Percentiles rank a stretch among this genome's conserved stretches.
phyloP scores from a whole-genome alignment of 257 asterid species.

The Solanum pimpinellifolium region DNA sequence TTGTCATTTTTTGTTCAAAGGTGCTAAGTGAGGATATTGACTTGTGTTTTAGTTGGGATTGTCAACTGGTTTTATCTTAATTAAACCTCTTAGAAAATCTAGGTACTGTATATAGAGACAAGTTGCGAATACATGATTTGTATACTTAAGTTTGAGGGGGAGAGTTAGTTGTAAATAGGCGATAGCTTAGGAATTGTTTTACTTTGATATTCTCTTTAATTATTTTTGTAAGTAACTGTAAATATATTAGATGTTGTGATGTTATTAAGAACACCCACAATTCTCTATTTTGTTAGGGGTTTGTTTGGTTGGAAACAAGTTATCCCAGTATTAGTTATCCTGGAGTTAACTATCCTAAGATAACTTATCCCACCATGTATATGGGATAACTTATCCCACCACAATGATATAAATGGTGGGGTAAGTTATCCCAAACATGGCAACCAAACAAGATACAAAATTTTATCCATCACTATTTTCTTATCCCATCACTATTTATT shows the following conservation, averaged over 20 bases:
- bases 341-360: no score
- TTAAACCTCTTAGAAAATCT: background rate
- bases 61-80: background rate
- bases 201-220: background rate
- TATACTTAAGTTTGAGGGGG: background rate
- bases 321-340: no score
- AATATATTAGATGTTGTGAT: background rate
- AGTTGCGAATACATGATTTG: background rate
- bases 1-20: background rate
- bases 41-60: background rate
- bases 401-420: no score
- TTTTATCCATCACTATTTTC: no score
- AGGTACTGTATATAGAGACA: background rate
- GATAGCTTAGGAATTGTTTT: background rate
- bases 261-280: background rate
- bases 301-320: no score
- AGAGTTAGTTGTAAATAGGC: background rate
- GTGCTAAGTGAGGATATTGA: background rate
- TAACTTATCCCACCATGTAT: no score
- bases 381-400: no score
- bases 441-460: no score
- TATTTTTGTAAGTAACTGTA: background rate
- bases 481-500: no score
- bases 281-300: background rate
- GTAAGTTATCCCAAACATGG: no score